phyloP scores from a whole-genome alignment of 441 rosid genomes.

The Monsonia emarginata region DNA sequence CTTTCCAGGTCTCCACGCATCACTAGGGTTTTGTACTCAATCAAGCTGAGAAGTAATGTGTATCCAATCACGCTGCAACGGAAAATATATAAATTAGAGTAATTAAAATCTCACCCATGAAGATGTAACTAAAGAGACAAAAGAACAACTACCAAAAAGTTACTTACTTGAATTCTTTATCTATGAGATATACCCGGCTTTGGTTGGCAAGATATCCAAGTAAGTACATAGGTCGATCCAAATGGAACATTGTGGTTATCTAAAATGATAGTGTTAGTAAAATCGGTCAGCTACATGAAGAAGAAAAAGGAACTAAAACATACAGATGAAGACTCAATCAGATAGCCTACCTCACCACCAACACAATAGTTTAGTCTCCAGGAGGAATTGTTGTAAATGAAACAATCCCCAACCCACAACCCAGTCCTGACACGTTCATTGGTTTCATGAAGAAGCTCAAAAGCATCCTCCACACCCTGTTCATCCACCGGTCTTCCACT shows the following conservation, averaged over 20 bases:
- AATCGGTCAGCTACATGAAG: conserved; percentile 11
- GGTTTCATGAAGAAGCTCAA: conserved; percentile 94
- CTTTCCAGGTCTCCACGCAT: conserved; percentile 96
- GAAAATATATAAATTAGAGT: conserved; percentile 13
- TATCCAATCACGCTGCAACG: conserved; percentile 80
- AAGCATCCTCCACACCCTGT: conserved; percentile 95
- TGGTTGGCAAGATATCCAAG: conserved; percentile 92
- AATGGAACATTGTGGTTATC: conserved; percentile 95
- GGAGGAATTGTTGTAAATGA: conserved; percentile 83
- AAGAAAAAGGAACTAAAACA: not conserved
- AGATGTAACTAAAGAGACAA: not conserved
- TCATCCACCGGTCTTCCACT: conserved; percentile 83
- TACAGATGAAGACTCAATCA: conserved; percentile 13
- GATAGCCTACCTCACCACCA: conserved; percentile 79
- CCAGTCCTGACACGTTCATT: conserved; percentile 97
- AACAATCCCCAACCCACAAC: conserved; percentile 98
- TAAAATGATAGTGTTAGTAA: conserved; percentile 22
- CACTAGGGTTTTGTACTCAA: conserved; percentile 97
- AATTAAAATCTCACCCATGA: conserved; percentile 5
- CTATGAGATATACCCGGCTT: conserved; percentile 88
- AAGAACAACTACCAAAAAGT: not conserved
- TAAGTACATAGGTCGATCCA: conserved; percentile 98
- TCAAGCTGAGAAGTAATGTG: conserved; percentile 92
- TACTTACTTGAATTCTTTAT: conserved; percentile 96
- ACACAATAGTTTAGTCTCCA: conserved; percentile 99